Evolutionary conservation across 768 basidiomycete species (phyloP), one percentile per base, ranked within the genome.

Genomic region (Macrocybe gigantea): DNA sequence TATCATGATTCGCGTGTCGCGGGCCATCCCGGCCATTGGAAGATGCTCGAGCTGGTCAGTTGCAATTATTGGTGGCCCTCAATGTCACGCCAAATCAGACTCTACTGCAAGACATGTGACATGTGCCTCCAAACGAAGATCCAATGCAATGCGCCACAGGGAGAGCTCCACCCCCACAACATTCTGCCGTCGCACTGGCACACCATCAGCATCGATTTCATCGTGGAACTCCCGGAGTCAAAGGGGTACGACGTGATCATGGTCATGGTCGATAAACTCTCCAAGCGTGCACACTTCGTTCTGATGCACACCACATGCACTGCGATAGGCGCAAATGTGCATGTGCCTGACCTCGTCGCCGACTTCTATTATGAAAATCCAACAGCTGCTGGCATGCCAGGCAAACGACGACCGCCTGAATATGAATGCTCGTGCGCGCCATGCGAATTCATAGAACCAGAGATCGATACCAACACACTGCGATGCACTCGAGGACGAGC

Each of bases 281-380:
- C 68, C 3, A 78, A 77, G 48, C 64, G 61, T 53, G 66, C 54
- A 0, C 61, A 67, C 10, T 73, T 76, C 54, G 63, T 75, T 15
- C 70, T 72, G 2, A 55, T 66, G 22, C 57, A 53, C 4, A 52
- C 68, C n/a, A n/a, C n/a, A n/a, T n/a, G n/a, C n/a, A n/a, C n/a
- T n/a, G n/a, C n/a, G n/a, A n/a, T n/a, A n/a, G n/a, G n/a, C n/a
- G n/a, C n/a, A n/a, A n/a, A n/a, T n/a, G n/a, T n/a, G n/a, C n/a
- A n/a, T n/a, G n/a, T n/a, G n/a, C n/a, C n/a, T n/a, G n/a, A n/a
- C n/a, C n/a, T n/a, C n/a, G n/a, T n/a, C n/a, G n/a, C n/a, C n/a
- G n/a, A n/a, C n/a, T n/a, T n/a, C n/a, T n/a, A n/a, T n/a, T n/a
- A n/a, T n/a, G n/a, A n/a, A n/a, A n/a, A n/a, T n/a, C n/a, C n/a